Base-by-base conservation (phyloP, 2,329 filamentous ascomycete species). In the Clathrospora elynae region DNA sequence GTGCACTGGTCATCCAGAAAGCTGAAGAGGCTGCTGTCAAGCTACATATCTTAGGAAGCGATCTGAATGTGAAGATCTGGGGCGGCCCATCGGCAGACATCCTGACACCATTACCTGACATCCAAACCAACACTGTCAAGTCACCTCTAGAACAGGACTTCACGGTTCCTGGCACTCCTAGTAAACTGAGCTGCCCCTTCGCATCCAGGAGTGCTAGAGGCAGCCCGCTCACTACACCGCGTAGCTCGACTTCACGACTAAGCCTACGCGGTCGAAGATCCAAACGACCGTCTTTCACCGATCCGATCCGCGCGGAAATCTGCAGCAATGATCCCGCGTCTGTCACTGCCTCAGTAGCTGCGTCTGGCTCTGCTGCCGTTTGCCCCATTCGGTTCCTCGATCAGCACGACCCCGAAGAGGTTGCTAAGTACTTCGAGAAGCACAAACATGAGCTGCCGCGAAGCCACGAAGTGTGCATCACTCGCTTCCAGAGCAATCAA, bases 371-470 rank as follows among this genome's bases (percentile, higher is more conserved):
- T 28, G 68, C 62, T n/a, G 72, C 82, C 42, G 90, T 90, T 64
- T 97, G 92, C 70, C 92, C 92, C 2, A 97, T 97, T 47, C 87
- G 92, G 33, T 96, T 87, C 73, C 77, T 96, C 64, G 87, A 96
- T 70, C 86, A 95, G 68, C 91, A 96, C 65, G 90, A 90, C 2
- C 89, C 92, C 2, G 89, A 96, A 73, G 91, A 96, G 66, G 86
- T 97, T 49, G 92, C 92, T 10, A 83, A 87, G 62, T 97, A 96
- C 68, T 90, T 97, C 62, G 89, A 96, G 68, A 90, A 85, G 37
- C 91, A 96, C 74, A 96, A 96, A 70, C 91, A 97, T 71, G 88
- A 96, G 69, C 81, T 97, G 39, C 92, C 92, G 7, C 83, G 92
- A 59, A 96, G 90, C 67, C 92, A 97, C 71, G 90, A 95, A 66